Evolutionary conservation across 2,329 filamentous ascomycete species (phyloP), one percentile per base, ranked within the genome.

Genomic region (Westerdykella ornata): DNA sequence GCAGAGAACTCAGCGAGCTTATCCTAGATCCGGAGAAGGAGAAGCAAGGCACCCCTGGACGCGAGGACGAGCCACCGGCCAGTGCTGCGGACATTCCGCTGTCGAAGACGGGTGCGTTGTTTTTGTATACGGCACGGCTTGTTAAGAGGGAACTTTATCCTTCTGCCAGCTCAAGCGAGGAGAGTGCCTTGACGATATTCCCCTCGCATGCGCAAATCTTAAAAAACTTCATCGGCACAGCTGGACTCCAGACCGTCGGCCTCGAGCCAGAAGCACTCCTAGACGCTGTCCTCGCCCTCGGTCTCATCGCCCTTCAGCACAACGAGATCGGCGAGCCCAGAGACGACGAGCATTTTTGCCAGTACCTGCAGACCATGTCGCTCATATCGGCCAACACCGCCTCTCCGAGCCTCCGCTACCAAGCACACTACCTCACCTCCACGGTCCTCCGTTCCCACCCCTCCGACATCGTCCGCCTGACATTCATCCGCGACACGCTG

Each of bases 11-110:
- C 4, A 55, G 74, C 7, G 56, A 62, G 13, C 68, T 75, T 5
- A 62, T 72, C 7, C 48, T 67, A 53, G 53, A 70, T 42, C 52
- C 66, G 45, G 51, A 63, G 45, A 33, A 61, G 30, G 60, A 70
- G 58, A 58, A 70, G 56, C 49, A 66, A 45, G 61, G 66, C 1
- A 60, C 68, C 2, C 69, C 68, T 3, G 60, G 69, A 3, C 70
- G 73, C 39, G 77, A 80, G 50, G 75, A 78, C 29, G 74, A 78
- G 13, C 70, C 73, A 6, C 77, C 77, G 2, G 64, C 63, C 15
- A 68, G 68, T 13, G 70, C 72, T 5, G 68, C 70, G 14, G 73
- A 77, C 30, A 77, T 81, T 35, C 74, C 74, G 0, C 59, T 80
- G 0, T 77, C 78, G 35, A 69, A 74, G 34, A 71, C 75, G 28